These are phyloP conservation scores for Carex littledalei DNA, from an alignment of 176 grass and related monocot species.

Conservation along the genomic window DNA sequence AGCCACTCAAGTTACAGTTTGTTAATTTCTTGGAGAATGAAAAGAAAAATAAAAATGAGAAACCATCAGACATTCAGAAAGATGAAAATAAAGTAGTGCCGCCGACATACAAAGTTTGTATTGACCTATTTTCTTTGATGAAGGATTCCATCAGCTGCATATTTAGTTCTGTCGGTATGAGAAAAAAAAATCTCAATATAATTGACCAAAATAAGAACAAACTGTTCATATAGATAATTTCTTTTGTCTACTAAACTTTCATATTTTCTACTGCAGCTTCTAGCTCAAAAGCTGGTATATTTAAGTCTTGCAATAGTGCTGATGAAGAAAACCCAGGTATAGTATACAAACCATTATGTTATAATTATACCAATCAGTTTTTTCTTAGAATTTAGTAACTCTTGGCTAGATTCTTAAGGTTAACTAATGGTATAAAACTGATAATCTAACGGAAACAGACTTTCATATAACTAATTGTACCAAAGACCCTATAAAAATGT, in stretches of 20 bases:
- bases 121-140: background rate
- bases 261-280: background rate
- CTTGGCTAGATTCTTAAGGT: no score
- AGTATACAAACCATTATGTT: background rate
- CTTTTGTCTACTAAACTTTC: background rate
- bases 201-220: no score
- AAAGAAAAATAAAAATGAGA: background rate
- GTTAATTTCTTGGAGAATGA: background rate
- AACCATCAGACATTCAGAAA: background rate
- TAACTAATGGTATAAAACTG: no score
- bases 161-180: background rate
- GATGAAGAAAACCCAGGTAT: background rate
- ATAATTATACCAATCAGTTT: background rate
- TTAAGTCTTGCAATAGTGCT: background rate
- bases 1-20: background rate
- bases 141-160: background rate
- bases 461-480: no score
- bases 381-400: no score
- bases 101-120: background rate
- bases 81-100: background rate
- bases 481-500: no score
- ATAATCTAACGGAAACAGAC: no score
- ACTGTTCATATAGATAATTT: background rate
- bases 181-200: background rate
- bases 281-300: background rate